Evolutionary conservation across 2,329 filamentous ascomycete genomes (phyloP), one percentile per base, ranked within the genome.

Genomic region (Pseudopithomyces chartarum): DNA sequence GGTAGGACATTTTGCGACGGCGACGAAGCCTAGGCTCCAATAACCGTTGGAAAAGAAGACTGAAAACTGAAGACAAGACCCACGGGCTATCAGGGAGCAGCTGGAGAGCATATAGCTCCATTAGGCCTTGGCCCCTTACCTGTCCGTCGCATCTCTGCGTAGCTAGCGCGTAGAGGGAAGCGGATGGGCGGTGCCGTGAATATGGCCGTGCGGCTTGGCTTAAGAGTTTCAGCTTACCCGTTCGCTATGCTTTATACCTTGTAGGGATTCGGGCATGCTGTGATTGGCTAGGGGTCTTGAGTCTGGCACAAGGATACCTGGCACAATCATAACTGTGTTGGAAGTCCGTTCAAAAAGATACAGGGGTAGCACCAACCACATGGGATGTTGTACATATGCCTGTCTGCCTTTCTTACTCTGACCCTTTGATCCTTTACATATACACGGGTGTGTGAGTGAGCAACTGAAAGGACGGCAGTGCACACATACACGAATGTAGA

Each of bases 181-280:
- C 46, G 32, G 23, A 49, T 38, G n/a, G 12, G 34, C 38, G 44
- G 44, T 26, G 33, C 46, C 38, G n/a, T 10, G 3, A 15, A 19
- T 2, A 19, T 33, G 19, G 13, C 33, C 44, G 29, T 34, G 46
- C 46, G 19, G 17, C 15, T 19, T 47, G 12, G 44, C 32, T n/a
- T 32, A 34, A 34, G 44, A 49, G 46, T 49, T 49, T 49, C 46
- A 49, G 5, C 13, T 47, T 47, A 38, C 46, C n/a, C 33, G 33
- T 38, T 26, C 46, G 46, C 19, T 19, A 23, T 26, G 17, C 33
- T 3, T 26, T 23, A n/a, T 49, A 23, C 38, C 3, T 26, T 23
- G 11, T 49, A 23, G 38, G 46, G 46, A 32, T 20, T 19, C 19
- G 13, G 46, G 33, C 32, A 13, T 29, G 8, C 10, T 39, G 1